Evolutionary conservation across 257 asterid genomes (phyloP), one percentile per base, ranked within the genome.

Genomic region (Solanum microdontum): DNA sequence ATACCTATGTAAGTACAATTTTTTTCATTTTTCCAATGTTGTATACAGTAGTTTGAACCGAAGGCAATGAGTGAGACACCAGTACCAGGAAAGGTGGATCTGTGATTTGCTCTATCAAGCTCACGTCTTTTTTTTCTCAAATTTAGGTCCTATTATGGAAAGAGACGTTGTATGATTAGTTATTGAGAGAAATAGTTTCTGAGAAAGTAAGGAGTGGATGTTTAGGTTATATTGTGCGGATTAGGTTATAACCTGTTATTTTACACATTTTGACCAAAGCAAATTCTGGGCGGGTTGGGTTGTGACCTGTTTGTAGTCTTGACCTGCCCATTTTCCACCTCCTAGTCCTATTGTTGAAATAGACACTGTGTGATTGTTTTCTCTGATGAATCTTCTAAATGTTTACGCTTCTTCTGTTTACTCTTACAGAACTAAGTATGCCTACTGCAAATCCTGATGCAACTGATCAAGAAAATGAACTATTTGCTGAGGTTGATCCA

Each of bases 401-500:
- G 37, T 51, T 79, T 79, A 40, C n/a, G 37, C 36, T 28, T 6
- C n/a, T 37, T 24, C 84, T 77, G 62, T 40, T 77, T 77, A 77
- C 62, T 39, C 1, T 36, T 75, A 75, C 40, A 37, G 55, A 75
- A 75, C 84, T 77, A 55, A 40, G 60, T n/a, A 77, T 77, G 84
- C 84, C 84, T 6, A 77, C 62, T 12, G 84, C 62, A 77, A 39
- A 24, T 77, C 84, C 60, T 77, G 62, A 74, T 34, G 82, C 45
- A 36, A 74, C 48, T 74, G 82, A 77, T 77, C 34, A 85, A 85
- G 87, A 85, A 48, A 37, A 33, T 26, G 87, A 85, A 43, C 36
- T 60, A 37, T 85, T 85, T 40, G 83, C 79, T 28, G 87, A 85
- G 83, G 32, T 85, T 85, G 87, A 85, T 85, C 87, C 87, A 28